Conservation (phyloP, 2,329 filamentous ascomycete species). For the Trichoderma sp. region DNA sequence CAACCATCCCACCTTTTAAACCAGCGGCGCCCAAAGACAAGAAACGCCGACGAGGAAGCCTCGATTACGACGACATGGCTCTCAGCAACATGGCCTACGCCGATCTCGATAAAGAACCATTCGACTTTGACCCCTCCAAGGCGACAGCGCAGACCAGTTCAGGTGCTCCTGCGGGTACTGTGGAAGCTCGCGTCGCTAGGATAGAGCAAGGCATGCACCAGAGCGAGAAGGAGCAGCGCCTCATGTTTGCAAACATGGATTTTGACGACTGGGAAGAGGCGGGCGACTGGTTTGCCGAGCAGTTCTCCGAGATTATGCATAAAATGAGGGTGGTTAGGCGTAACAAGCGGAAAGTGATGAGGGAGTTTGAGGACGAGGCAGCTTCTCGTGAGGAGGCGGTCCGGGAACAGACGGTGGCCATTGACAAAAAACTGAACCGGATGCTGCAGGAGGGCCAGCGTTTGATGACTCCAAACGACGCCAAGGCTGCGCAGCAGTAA, state of each 20-base stretch:
- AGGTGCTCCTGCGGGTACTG: slow-evolving; percentile 39
- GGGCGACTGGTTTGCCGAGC: slow-evolving; percentile 59
- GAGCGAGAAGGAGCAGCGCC: slow-evolving; percentile 45
- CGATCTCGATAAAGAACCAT: slow-evolving; percentile 50
- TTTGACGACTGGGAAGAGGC: slow-evolving; percentile 58
- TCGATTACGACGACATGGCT: slow-evolving; percentile 57
- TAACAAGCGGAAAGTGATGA: slow-evolving; percentile 49
- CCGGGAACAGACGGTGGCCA: slow-evolving; percentile 51
- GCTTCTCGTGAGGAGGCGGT: slow-evolving; percentile 54
- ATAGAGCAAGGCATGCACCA: slow-evolving; percentile 50
- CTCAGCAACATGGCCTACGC: slow-evolving; percentile 54
- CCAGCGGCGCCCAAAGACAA: slow-evolving; percentile 27
- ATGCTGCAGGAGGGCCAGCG: slow-evolving; percentile 56
- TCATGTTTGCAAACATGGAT: slow-evolving; percentile 53
- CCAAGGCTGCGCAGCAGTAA: not conserved
- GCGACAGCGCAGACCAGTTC: slow-evolving; percentile 39
- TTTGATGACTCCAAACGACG: slow-evolving; percentile 49
- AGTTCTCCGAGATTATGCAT: slow-evolving; percentile 51
- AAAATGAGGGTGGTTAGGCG: slow-evolving; percentile 48
- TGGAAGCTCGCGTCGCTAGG: slow-evolving; percentile 46
- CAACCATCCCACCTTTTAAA: slow-evolving; percentile 22
- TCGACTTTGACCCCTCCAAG: slow-evolving; percentile 56
- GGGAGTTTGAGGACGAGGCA: slow-evolving; percentile 55
- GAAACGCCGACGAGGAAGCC: slow-evolving; percentile 45
- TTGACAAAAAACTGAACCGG: slow-evolving; percentile 53